Evolutionary conservation across 768 basidiomycete species (phyloP).

Genomic region (Boletales sp.): DNA sequence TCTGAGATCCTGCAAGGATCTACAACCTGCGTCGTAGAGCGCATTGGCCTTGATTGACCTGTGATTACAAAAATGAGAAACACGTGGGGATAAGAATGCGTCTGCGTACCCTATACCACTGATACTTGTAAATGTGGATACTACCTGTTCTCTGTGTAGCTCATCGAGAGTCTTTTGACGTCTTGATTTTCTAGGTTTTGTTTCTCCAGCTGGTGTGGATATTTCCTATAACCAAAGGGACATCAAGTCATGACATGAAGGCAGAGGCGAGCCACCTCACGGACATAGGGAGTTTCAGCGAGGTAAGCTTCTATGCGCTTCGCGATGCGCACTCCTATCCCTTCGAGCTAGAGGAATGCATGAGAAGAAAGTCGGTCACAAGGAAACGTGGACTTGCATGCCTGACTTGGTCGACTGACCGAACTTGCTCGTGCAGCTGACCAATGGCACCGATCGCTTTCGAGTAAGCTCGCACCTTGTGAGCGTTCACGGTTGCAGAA

Average conservation of each 20-base stretch:
- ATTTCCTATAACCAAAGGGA: constrained; percentile 12
- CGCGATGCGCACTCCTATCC: constrained; percentile 39
- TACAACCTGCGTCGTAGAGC: constrained; percentile 52
- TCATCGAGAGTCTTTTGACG: constrained; percentile 22
- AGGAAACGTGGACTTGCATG: constrained; percentile 15
- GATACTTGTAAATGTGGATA: constrained; percentile 35
- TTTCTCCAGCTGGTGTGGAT: constrained; percentile 4
- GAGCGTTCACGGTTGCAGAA: constrained; percentile 36
- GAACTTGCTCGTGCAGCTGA: constrained; percentile 40
- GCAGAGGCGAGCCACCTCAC: constrained; percentile 25
- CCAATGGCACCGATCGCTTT: constrained; percentile 44
- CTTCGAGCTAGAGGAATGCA: constrained; percentile 23
- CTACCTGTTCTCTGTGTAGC: constrained; percentile 25
- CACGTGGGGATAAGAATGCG: neutral
- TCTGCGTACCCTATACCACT: constrained; percentile 46
- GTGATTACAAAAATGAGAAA: neutral
- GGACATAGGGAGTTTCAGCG: constrained; percentile 30
- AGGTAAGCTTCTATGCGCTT: constrained; percentile 44
- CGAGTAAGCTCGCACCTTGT: constrained; percentile 49
- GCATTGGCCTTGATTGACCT: constrained; percentile 33
- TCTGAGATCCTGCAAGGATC: constrained; percentile 38
- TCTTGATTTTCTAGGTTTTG: constrained; percentile 5
- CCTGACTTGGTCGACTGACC: constrained; percentile 39
- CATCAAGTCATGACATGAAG: constrained; percentile 3
- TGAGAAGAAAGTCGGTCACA: constrained; percentile 6